Conservation (phyloP, 1,284 basidiomycete species). For the Malassezia cuniculi region DNA sequence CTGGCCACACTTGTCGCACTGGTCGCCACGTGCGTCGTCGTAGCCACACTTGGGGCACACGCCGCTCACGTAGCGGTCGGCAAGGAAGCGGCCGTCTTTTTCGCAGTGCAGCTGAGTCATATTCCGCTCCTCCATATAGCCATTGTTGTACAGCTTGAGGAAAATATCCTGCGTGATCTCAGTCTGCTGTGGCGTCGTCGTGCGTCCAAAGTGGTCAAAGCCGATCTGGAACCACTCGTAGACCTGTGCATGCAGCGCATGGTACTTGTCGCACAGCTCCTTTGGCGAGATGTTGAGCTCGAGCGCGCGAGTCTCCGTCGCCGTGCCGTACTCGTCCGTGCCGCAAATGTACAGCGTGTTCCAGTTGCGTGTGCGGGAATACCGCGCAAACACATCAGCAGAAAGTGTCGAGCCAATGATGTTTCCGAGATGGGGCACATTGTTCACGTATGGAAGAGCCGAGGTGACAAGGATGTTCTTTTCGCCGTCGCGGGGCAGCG, state of each 20-base stretch:
- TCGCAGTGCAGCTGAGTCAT: conserved; percentile 43
- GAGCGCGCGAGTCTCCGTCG: conserved; percentile 90
- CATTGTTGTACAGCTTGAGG: conserved; percentile 38
- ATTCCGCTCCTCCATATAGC: conserved; percentile 37
- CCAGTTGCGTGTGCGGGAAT: conserved; percentile 50
- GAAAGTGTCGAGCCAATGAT: conserved; percentile 93
- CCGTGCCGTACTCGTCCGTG: conserved; percentile 97
- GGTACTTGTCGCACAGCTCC: conserved; percentile 85
- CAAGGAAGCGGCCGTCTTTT: conserved; percentile 36
- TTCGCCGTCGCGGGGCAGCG: conserved; percentile 33
- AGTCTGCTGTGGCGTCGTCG: conserved; percentile 78
- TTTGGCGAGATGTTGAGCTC: conserved; percentile 80
- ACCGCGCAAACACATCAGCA: conserved; percentile 92
- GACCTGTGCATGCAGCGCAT: conserved; percentile 74
- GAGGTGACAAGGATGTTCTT: conserved; percentile 69
- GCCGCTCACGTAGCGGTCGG: conserved; percentile 44
- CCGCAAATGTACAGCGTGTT: conserved; percentile 70
- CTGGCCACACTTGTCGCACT: conserved; percentile 87
- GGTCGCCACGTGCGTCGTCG: conserved; percentile 83
- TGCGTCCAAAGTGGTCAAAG: conserved; percentile 93
- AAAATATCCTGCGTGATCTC: conserved; percentile 49
- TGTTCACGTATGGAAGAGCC: conserved; percentile 92
- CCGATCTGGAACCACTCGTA: conserved; percentile 88
- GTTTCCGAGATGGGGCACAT: conserved; percentile 96
- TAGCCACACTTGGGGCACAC: conserved; percentile 42